A percentile compares a stretch with the other conserved stretches of the same genome.
Evolutionary conservation across 2,329 filamentous ascomycete species (phyloP).

Genomic region (Plenodomus tracheiphilus): DNA sequence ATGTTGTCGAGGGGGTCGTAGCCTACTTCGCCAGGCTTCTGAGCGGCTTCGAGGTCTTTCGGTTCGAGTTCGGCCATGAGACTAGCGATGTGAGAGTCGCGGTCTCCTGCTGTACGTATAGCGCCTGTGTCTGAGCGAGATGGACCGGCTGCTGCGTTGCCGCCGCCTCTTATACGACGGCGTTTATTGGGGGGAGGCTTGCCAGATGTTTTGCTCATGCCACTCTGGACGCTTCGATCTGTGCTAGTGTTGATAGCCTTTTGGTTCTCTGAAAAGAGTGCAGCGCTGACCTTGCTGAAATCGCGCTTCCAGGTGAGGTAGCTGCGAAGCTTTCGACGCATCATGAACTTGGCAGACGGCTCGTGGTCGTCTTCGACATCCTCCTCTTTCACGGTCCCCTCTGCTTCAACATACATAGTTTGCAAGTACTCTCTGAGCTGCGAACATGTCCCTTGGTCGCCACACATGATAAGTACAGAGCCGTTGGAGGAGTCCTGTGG

Average conservation of each 20-base stretch:
- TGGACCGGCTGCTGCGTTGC: constrained; percentile 59
- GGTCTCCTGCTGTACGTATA: constrained; percentile 76
- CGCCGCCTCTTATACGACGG: constrained; percentile 80
- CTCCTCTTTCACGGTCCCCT: constrained; percentile 48
- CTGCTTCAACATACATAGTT: constrained; percentile 77
- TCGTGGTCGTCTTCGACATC: constrained; percentile 53
- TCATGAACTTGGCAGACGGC: constrained; percentile 81
- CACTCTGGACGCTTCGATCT: constrained; percentile 56
- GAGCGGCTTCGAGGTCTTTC: constrained; percentile 73
- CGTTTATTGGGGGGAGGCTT: constrained; percentile 82
- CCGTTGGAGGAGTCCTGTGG: constrained; percentile 83
- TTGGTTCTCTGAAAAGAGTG: constrained; percentile 78
- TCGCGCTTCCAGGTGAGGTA: constrained; percentile 91
- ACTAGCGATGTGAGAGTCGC: constrained; percentile 77
- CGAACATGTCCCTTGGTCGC: constrained; percentile 79
- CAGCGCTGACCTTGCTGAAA: constrained; percentile 81
- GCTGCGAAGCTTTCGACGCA: constrained; percentile 81
- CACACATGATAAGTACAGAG: constrained; percentile 95
- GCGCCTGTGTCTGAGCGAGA: constrained; percentile 73
- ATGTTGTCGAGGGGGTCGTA: constrained; percentile 84
- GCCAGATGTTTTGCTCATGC: constrained; percentile 53
- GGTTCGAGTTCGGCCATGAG: constrained; percentile 81
- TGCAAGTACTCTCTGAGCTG: constrained; percentile 91
- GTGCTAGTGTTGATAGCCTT: constrained; percentile 70
- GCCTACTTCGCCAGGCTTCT: constrained; percentile 72